Percentiles rank a stretch among this genome's conserved stretches.
phyloP scores from a whole-genome alignment of 331 rosid genomes.

The Dryas integrifolia region DNA sequence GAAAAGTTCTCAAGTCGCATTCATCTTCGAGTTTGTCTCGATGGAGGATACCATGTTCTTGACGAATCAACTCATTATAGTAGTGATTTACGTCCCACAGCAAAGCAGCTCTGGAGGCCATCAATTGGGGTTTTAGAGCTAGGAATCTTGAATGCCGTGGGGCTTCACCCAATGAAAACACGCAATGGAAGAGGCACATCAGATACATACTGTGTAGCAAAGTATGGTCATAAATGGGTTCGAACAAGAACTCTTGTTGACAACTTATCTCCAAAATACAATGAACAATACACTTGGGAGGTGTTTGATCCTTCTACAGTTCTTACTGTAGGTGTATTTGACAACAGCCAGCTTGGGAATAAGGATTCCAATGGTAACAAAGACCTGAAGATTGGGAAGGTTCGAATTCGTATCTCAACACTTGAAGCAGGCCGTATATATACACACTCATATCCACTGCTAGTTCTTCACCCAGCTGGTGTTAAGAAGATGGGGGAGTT shows the following conservation, averaged over 20 bases:
- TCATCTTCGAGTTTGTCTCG: conserved; percentile 38
- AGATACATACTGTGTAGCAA: conserved; percentile 36
- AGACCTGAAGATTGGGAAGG: conserved; percentile 37
- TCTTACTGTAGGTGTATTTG: conserved; percentile 33
- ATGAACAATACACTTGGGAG: conserved; percentile 40
- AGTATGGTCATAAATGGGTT: conserved; percentile 39
- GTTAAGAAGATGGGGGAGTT: conserved; percentile 43
- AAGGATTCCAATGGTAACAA: conserved; percentile 20
- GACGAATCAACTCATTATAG: conserved; percentile 39
- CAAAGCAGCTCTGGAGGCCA: conserved; percentile 36
- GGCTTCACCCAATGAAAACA: conserved; percentile 34
- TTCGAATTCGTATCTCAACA: conserved; percentile 34
- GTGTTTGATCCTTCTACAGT: conserved; percentile 42
- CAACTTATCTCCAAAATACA: conserved; percentile 27
- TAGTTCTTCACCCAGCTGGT: conserved; percentile 40
- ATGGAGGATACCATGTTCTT: conserved; percentile 40
- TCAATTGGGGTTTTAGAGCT: conserved; percentile 33
- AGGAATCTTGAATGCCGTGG: conserved; percentile 30
- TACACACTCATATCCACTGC: conserved; percentile 37
- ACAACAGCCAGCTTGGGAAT: conserved; percentile 33
- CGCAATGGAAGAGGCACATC: conserved; percentile 31
- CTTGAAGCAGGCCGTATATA: conserved; percentile 43
- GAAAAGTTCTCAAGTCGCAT: conserved; percentile 37
- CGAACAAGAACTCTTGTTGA: conserved; percentile 30
- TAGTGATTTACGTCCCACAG: conserved; percentile 33